Evolutionary conservation across 257 asterid species (phyloP), one percentile per base, ranked within the genome.

Genomic region (Solanum dulcamara): DNA sequence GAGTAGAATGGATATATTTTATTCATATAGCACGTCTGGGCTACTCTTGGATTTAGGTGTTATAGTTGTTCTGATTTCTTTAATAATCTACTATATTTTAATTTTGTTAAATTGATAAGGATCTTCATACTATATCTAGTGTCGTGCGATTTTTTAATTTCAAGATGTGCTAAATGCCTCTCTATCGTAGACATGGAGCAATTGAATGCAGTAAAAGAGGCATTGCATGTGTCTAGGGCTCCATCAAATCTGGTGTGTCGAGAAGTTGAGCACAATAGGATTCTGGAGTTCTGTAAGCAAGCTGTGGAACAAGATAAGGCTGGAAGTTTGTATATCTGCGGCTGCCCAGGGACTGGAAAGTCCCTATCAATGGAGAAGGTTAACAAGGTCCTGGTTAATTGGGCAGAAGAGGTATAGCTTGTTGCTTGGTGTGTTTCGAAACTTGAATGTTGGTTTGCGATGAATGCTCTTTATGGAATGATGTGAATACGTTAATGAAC

Each of bases 271-370:
- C 93, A 93, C 80, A 93, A 86, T 67, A 92, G 84, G 89, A 88
- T 95, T 66, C 80, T 97, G 88, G 92, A 93, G 86, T 95, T 97
- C 88, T 93, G 98, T 90, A 93, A 93, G 93, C 89, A 87, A 80
- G 91, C 95, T 80, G 86, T 95, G 35, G 84, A 93, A 89, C 90
- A 88, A 83, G 94, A 90, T 87, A 93, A 90, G 86, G 96, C 98
- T 83, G 97, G 96, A 80, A 94, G 99, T 89, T 87, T 97, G 90
- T 97, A 95, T 86, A 83, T 91, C 10, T 95, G 96, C 89, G 99
- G 99, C 37, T 94, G 98, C 85, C 99, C 99, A 10, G 99, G 99
- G 85, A 95, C 99, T 24, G 98, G 99, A 86, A 97, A 97, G 87
- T 91, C 99, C 3, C 83, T 97, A 59, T 92, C 95, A 42, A 91